Conservation (phyloP, 345 rosid species). For the Combretum micranthum region DNA sequence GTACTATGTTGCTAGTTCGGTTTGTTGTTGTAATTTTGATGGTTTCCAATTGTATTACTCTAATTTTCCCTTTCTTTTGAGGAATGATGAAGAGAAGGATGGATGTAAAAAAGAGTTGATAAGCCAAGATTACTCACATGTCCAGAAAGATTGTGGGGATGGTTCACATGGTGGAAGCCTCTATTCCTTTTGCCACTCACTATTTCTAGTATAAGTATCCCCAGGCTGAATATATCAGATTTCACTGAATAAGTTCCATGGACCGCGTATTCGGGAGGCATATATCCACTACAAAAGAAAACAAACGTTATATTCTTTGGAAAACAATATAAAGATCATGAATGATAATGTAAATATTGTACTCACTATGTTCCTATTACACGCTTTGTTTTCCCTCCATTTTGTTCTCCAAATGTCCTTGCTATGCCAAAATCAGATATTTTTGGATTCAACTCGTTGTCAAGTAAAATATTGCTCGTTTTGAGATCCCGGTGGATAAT, state of each 20-base stretch:
- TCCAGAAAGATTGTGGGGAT: slow-evolving; percentile 21
- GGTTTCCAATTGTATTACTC: too few relatives aligned
- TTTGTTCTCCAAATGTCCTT: slow-evolving; percentile 16
- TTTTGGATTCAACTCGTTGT: slow-evolving; percentile 24
- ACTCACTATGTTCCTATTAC: slow-evolving; percentile 49
- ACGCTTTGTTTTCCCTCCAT: slow-evolving; percentile 27
- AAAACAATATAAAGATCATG: neutral
- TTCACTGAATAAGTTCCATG: slow-evolving; percentile 19
- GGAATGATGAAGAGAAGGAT: too few relatives aligned
- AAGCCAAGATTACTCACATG: slow-evolving; percentile 2
- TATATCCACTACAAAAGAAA: slow-evolving; percentile 13
- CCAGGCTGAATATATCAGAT: slow-evolving; percentile 26
- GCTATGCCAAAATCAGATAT: slow-evolving; percentile 38
- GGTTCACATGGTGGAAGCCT: slow-evolving; percentile 15
- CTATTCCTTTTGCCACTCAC: slow-evolving; percentile 25
- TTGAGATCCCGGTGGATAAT: slow-evolving; percentile 45
- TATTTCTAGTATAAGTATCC: slow-evolving; percentile 23
- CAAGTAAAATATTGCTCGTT: slow-evolving; percentile 25
- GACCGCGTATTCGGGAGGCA: slow-evolving; percentile 23
- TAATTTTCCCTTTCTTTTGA: too few relatives aligned
- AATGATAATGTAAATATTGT: neutral
- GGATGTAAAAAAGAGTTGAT: too few relatives aligned
- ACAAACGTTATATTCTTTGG: neutral
- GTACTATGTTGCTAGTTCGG: too few relatives aligned
- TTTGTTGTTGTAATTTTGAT: too few relatives aligned